Evolutionary conservation across 2,329 filamentous ascomycete species (phyloP).

Genomic region (Pyrenochaeta sp.): DNA sequence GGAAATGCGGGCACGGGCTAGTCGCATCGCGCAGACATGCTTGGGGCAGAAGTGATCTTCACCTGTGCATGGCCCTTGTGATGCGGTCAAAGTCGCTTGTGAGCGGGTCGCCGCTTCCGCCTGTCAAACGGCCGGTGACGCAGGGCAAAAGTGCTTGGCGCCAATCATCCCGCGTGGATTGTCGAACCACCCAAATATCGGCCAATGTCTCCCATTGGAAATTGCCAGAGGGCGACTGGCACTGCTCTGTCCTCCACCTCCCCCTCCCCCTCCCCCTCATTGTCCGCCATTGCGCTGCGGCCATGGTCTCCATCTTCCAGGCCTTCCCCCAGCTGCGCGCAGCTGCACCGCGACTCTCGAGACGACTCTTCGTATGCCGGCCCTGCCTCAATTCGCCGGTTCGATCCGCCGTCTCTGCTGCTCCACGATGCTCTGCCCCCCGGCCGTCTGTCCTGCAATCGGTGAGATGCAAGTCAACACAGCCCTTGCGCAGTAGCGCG

Average conservation of each 20-base stretch:
- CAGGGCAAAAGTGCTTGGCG: slow-evolving; percentile 16
- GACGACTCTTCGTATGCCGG: slow-evolving; percentile 45
- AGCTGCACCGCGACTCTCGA: slow-evolving; percentile 48
- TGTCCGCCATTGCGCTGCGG: slow-evolving; percentile 8
- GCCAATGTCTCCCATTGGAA: slow-evolving; percentile 8
- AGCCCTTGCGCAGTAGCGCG: slow-evolving; percentile 35
- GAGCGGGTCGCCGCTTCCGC: slow-evolving; percentile 19
- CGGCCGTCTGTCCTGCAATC: slow-evolving; percentile 39
- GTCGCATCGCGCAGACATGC: slow-evolving; percentile 14
- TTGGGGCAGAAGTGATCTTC: slow-evolving; percentile 19
- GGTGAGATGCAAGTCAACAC: slow-evolving; percentile 47
- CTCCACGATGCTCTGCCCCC: slow-evolving; percentile 19
- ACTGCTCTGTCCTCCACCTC: too few species aligned
- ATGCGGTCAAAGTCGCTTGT: slow-evolving; percentile 14
- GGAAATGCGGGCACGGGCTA: slow-evolving; percentile 5
- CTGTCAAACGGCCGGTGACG: slow-evolving; percentile 16
- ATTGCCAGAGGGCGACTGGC: too few species aligned
- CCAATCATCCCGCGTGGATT: slow-evolving; percentile 6
- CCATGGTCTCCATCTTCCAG: slow-evolving; percentile 49
- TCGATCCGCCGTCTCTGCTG: slow-evolving; percentile 26
- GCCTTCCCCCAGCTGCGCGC: slow-evolving; percentile 48
- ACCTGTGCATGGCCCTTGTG: slow-evolving; percentile 20
- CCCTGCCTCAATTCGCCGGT: slow-evolving; percentile 42
- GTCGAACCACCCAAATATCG: slow-evolving; percentile 17
- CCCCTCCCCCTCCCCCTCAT: too few species aligned